Evolutionary conservation across 768 basidiomycete species (phyloP), one percentile per base, ranked within the genome.

Genomic region (Russula foetens): DNA sequence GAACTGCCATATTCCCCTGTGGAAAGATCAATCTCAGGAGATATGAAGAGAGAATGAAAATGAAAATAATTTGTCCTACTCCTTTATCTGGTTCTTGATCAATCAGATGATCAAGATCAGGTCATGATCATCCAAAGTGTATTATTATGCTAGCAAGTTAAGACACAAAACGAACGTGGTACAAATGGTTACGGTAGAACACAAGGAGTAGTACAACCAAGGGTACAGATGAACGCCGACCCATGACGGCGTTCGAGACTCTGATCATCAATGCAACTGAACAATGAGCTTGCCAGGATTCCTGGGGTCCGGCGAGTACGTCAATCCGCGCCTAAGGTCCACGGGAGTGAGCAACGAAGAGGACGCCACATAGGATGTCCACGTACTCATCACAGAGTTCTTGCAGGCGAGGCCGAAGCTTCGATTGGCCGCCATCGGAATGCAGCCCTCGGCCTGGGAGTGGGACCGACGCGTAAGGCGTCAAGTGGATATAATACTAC

Each of bases 341-440:
- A 14, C 29, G 5, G 6, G 35, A 17, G 33, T 60, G 15, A 57
- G 56, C 7, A 41, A 23, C 5, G 38, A 4, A 43, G 45, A 33
- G 15, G 15, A 8, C 2, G 41, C 47, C 14, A n/a, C 19, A 7
- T 4, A 21, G 17, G n/a, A 24, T 4, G 0, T 5, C 24, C 28
- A 53, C 60, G 23, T 53, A 62, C 60, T 53, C 15, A n/a, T 38
- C 17, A 33, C 21, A 62, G 28, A 53, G n/a, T 1, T 33, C n/a
- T 53, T 53, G 28, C 26, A 62, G 46, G 21, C 50, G 50, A 12
- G 60, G 60, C n/a, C 60, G 50, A 38, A 62, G 46, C 43, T 53
- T 58, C 23, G 56, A 31, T 6, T 5, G 15, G 23, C 60, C 56
- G 11, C 2, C 26, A 3, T 61, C 33, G 31, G 38, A 14, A 21